Base-by-base conservation (phyloP, 768 basidiomycete genomes). In the Gelatoporia subvermispora region DNA sequence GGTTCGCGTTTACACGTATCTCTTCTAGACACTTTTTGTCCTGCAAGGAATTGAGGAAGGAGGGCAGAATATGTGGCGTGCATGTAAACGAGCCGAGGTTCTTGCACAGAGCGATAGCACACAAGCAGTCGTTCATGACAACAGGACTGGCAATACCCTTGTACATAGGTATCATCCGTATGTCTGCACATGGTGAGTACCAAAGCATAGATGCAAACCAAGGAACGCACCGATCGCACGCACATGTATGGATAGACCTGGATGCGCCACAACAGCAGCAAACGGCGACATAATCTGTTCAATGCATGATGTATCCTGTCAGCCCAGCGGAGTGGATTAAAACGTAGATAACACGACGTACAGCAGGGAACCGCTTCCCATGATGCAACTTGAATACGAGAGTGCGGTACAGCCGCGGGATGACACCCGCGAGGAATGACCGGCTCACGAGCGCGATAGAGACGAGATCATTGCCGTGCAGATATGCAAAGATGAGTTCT, bases 401-500 rank as follows among this genome's bases (percentile, higher is more conserved):
- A 2, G 65, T 74, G 24, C 71, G 62, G 61, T 90, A 89, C 8
- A 90, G 68, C 15, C 72, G 68, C 0, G 86, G 85, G 2, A 82
- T 74, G 1, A 77, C 82, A 1, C 75, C 85, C 0, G 77, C 76
- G 21, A 82, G 69, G 52, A 88, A 89, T 0, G 83, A 77, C 37
- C 72, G 73, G 59, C 77, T 84, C 58, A 86, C 85, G 36, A 81
- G 78, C 1, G 82, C 77, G 17, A 80, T 70, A 3, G 78, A 73
- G 15, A 78, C 72, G 25, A 89, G 73, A 55, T 86, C 83, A 1
- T 65, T 48, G 16, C 72, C 70, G 36, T 71, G 60, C 4, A 89
- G 67, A 55, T 74, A 68, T 0, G 68, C 63, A 53, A 84, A 84
- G 16, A 89, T 78, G n/a, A 81, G 69, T 59, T 84, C 82, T 36